Percentiles rank a stretch among this genome's conserved stretches.
Conservation (phyloP, 208 protist species). For the Acanthamoeba royreba region DNA sequence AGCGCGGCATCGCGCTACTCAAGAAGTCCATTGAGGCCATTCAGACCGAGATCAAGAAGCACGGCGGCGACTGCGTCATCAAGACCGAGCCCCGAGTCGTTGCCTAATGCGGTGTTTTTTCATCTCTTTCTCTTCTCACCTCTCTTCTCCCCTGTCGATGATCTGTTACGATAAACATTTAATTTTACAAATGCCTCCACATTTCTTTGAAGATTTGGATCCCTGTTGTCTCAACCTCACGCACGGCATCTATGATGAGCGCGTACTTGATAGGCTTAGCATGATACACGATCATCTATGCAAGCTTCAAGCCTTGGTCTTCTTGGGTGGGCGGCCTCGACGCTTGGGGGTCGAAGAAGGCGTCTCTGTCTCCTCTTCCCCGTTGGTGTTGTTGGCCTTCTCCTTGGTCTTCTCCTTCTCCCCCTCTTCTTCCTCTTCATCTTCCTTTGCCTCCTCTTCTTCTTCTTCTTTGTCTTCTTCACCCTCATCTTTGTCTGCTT, state of each 20-base stretch:
- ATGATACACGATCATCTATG: too few relatives aligned
- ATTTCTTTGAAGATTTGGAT: too few relatives aligned
- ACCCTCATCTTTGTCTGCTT: neutral
- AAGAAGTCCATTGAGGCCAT: slow-evolving; percentile 86
- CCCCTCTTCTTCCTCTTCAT: too few relatives aligned
- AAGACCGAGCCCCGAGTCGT: slow-evolving; percentile 71
- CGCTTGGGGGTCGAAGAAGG: neutral
- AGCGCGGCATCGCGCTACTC: slow-evolving; percentile 89
- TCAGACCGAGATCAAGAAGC: slow-evolving; percentile 64
- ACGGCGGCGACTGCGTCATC: slow-evolving; percentile 85
- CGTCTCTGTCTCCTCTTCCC: neutral
- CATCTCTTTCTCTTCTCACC: too few relatives aligned
- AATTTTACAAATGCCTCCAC: too few relatives aligned
- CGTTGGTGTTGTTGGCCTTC: neutral
- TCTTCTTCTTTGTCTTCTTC: neutral
- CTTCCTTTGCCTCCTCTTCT: neutral
- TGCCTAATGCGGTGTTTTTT: too few relatives aligned
- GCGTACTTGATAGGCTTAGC: too few relatives aligned
- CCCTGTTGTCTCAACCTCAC: too few relatives aligned
- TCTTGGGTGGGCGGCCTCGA: neutral
- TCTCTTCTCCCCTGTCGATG: too few relatives aligned
- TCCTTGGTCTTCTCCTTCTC: neutral
- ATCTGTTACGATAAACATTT: too few relatives aligned
- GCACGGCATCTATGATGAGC: too few relatives aligned
- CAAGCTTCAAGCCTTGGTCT: neutral